Evolutionary conservation across 371 early-diverging fungal species (phyloP).

Genomic region (Lichtheimia hyalospora): DNA sequence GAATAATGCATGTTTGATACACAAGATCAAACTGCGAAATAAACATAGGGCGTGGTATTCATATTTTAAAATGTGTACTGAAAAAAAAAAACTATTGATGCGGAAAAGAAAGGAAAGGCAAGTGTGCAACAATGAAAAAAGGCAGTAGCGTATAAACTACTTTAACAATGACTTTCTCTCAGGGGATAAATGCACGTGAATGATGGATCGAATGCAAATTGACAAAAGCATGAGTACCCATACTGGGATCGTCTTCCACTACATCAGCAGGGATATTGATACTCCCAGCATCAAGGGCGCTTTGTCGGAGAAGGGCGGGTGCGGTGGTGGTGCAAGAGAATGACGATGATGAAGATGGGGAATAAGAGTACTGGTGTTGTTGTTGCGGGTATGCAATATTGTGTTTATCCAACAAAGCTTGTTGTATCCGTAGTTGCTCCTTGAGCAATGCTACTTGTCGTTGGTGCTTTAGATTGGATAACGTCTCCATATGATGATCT

Average conservation of each 20-base stretch:
- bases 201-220: slow-evolving; percentile 1
- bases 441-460: slow-evolving; percentile 4
- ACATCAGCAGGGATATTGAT: background rate
- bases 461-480: background rate
- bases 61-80: no score
- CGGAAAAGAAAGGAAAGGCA: no score
- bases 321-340: background rate
- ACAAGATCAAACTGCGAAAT: no score
- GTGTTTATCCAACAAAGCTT: slow-evolving; percentile 10
- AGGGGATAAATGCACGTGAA: background rate
- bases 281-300: background rate
- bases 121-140: no score
- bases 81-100: no score
- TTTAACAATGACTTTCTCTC: background rate
- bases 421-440: slow-evolving; percentile 29
- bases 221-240: background rate
- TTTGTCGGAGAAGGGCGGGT: background rate
- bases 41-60: no score
- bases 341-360: background rate
- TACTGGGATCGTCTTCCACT: background rate
- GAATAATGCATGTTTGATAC: no score
- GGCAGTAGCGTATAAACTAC: no score
- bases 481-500: background rate
- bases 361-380: background rate
- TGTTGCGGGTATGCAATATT: background rate